These are phyloP conservation scores for Domatiomyces catenatus DNA, from an alignment of 2,329 filamentous ascomycete species.

Conservation along the genomic window DNA sequence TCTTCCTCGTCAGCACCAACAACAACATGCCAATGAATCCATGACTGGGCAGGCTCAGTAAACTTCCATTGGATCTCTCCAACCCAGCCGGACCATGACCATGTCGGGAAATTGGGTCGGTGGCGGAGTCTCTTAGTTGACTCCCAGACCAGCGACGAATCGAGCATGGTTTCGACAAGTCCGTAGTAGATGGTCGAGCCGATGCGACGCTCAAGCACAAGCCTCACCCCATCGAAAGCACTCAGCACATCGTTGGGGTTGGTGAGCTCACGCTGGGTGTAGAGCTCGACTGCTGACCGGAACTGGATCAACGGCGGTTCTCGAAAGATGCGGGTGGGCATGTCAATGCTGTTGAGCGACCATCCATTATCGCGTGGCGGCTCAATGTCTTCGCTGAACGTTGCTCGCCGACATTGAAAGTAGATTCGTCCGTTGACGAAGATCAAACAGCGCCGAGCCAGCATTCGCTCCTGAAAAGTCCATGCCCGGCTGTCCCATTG, in stretches of 20 bases:
- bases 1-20: constrained; percentile 1
- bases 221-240: constrained; percentile 15
- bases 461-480: constrained; percentile 28
- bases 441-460: constrained; percentile 24
- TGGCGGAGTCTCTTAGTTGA: constrained; percentile 15
- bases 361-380: constrained; percentile 13
- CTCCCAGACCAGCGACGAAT: constrained; percentile 16
- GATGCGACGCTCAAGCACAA: constrained; percentile 16
- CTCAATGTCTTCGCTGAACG: constrained; percentile 18
- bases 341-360: constrained; percentile 17
- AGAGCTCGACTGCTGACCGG: constrained; percentile 17
- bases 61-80: constrained; percentile 18
- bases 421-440: constrained; percentile 21
- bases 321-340: constrained; percentile 17
- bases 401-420: constrained; percentile 16
- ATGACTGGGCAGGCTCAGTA: constrained; percentile 13
- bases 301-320: constrained; percentile 17
- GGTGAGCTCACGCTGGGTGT: constrained; percentile 16
- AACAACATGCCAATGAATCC: constrained; percentile 16
- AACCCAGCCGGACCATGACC: constrained; percentile 17
- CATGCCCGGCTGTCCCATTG: constrained; percentile 25
- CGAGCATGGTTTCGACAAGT: constrained; percentile 14
- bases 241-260: constrained; percentile 15
- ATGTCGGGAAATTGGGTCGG: constrained; percentile 12
- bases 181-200: constrained; percentile 14